phyloP scores from a whole-genome alignment of 768 basidiomycete species.

The Amanita phalloides region DNA sequence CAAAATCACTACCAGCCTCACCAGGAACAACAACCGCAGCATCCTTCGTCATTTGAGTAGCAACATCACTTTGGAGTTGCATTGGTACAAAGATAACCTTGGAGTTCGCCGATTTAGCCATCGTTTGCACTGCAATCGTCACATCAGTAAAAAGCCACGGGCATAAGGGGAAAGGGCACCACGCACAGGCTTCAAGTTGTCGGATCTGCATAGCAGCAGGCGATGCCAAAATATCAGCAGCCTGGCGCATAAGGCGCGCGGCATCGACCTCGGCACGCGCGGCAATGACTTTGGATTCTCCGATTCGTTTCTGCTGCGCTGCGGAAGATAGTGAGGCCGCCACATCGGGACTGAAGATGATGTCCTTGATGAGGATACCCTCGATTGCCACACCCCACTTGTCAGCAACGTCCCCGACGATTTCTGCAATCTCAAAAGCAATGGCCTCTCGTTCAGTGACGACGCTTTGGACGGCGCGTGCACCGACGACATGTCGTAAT shows the following conservation, averaged over 20 bases:
- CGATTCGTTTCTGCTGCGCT: slow-evolving; percentile 94
- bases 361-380: slow-evolving; percentile 91
- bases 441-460: slow-evolving; percentile 97
- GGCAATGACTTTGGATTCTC: slow-evolving; percentile 94
- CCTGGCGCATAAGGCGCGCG: slow-evolving; percentile 92
- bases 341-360: slow-evolving; percentile 87
- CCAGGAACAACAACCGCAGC: slow-evolving; percentile 16
- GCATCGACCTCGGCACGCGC: slow-evolving; percentile 94
- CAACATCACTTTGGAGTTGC: slow-evolving; percentile 74
- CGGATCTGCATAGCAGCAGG: slow-evolving; percentile 98
- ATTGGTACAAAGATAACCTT: slow-evolving; percentile 95
- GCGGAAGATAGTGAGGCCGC: slow-evolving; percentile 88
- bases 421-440: slow-evolving; percentile 93
- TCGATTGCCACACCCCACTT: slow-evolving; percentile 98
- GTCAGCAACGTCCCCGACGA: slow-evolving; percentile 85
- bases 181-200: slow-evolving; percentile 77
- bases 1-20: slow-evolving; percentile 28
- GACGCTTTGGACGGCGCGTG: slow-evolving; percentile 88
- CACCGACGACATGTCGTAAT: slow-evolving; percentile 93
- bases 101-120: slow-evolving; percentile 81
- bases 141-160: not conserved
- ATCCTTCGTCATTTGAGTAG: slow-evolving; percentile 32
- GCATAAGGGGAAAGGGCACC: not conserved
- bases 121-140: slow-evolving; percentile 56
- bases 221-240: slow-evolving; percentile 88